These are phyloP conservation scores for Lentinula lateritia DNA, from an alignment of 768 basidiomycete genomes.

Conservation along the genomic window DNA sequence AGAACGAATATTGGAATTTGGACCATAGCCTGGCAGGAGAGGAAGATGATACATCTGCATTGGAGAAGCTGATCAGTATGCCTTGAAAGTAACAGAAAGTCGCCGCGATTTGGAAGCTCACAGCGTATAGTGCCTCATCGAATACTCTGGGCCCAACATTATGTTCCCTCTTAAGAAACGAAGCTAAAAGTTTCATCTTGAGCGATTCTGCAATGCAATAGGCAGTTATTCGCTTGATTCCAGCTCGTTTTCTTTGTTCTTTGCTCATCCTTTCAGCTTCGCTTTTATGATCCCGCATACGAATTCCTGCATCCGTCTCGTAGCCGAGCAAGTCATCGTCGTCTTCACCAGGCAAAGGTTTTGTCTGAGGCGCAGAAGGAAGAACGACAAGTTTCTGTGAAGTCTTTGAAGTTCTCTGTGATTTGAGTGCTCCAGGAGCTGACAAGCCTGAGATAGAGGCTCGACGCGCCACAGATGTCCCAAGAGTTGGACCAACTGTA, in stretches of 20 bases:
- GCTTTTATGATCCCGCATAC: slow-evolving; percentile 71
- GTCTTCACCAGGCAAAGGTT: slow-evolving; percentile 44
- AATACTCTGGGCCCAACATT: slow-evolving; percentile 83
- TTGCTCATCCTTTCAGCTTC: slow-evolving; percentile 88
- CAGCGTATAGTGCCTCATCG: slow-evolving; percentile 91
- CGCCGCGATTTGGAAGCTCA: slow-evolving; percentile 34
- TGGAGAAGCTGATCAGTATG: neutral
- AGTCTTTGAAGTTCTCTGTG: slow-evolving; percentile 83
- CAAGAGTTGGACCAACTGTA: neutral
- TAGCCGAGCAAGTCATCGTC: slow-evolving; percentile 45
- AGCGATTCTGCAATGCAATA: slow-evolving; percentile 87
- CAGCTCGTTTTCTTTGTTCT: slow-evolving; percentile 74
- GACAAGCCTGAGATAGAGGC: slow-evolving; percentile 32
- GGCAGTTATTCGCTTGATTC: slow-evolving; percentile 79
- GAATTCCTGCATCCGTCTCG: slow-evolving; percentile 53
- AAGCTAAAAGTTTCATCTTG: slow-evolving; percentile 76
- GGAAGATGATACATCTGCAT: slow-evolving; percentile 86
- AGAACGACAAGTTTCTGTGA: slow-evolving; percentile 87
- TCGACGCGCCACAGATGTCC: slow-evolving; percentile 20
- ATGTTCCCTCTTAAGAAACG: slow-evolving; percentile 90
- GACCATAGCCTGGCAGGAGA: slow-evolving; percentile 85
- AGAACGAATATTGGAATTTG: slow-evolving; percentile 80
- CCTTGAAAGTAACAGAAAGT: neutral
- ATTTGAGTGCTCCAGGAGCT: slow-evolving; percentile 38
- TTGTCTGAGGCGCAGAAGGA: slow-evolving; percentile 86